These are phyloP conservation scores for Microbotryum intermedium DNA, from an alignment of 1,284 basidiomycete genomes.

Conservation along the genomic window DNA sequence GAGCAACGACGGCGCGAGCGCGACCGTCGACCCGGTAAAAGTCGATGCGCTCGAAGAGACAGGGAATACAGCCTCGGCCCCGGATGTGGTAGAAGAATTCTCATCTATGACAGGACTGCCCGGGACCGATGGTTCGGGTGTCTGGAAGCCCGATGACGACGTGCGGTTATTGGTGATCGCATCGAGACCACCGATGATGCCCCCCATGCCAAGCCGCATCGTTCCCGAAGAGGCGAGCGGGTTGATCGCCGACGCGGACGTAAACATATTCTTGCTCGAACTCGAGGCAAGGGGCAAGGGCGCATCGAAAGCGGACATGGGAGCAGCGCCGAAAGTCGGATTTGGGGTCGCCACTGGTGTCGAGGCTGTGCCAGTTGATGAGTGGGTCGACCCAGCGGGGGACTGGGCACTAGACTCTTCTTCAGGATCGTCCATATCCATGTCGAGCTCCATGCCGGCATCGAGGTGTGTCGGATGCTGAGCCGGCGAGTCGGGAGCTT, in stretches of 20 bases:
- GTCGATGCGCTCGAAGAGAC: no score
- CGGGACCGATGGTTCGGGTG: no score
- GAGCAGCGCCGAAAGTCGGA: background rate
- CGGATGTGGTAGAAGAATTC: no score
- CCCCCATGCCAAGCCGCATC: no score
- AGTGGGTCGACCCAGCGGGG: background rate
- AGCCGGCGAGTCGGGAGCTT: constrained; percentile 22
- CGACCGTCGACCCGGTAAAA: no score
- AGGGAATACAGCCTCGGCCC: no score
- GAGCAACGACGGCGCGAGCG: no score
- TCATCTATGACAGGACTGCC: no score
- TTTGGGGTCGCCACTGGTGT: background rate
- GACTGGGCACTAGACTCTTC: constrained; percentile 5
- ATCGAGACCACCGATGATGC: no score
- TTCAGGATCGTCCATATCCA: constrained; percentile 30
- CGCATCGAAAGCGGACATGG: background rate
- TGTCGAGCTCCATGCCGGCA: constrained; percentile 29
- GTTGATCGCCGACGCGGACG: background rate
- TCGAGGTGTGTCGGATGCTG: constrained; percentile 16
- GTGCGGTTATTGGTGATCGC: no score
- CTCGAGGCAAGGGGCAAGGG: background rate
- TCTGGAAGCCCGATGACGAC: no score
- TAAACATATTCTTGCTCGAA: background rate
- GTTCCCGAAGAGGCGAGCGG: background rate
- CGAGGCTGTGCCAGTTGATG: background rate